Conservation (phyloP, 2,329 filamentous ascomycete species). For the Trichoderma cornu-damae region DNA sequence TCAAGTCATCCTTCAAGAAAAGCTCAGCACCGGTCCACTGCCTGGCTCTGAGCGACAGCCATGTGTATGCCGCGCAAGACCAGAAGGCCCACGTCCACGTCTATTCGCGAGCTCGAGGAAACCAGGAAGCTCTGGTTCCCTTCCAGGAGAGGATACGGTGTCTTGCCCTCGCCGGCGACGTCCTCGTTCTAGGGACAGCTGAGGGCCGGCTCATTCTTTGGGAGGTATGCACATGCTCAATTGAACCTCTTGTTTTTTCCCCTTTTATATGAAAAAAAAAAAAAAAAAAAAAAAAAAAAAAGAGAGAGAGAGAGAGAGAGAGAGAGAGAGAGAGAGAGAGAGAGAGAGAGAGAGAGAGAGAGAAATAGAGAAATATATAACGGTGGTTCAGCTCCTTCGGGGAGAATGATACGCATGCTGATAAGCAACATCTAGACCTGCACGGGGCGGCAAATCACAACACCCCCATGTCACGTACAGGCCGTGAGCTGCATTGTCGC, state of each 20-base stretch:
- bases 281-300: no score
- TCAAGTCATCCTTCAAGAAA: constrained; percentile 83
- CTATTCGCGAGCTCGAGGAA: constrained; percentile 76
- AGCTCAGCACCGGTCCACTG: constrained; percentile 75
- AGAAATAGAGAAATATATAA: not conserved
- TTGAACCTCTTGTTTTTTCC: constrained; percentile 23
- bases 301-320: no score
- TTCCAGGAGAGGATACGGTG: constrained; percentile 84
- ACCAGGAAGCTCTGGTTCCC: constrained; percentile 81
- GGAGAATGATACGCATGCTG: constrained; percentile 19
- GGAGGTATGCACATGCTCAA: constrained; percentile 68
- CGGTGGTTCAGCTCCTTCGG: not conserved
- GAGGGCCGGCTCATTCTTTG: constrained; percentile 84
- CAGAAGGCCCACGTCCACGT: constrained; percentile 92
- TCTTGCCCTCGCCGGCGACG: constrained; percentile 64
- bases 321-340: no score
- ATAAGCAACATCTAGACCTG: constrained; percentile 48
- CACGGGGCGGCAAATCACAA: constrained; percentile 71
- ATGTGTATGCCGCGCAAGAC: constrained; percentile 86
- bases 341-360: no score
- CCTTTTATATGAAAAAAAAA: no score
- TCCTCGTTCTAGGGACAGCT: constrained; percentile 74
- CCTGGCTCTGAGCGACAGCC: constrained; percentile 71
- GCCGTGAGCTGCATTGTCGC: constrained; percentile 70
- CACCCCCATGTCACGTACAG: constrained; percentile 73